Base-by-base conservation (phyloP, 225 moss, liverwort and hornwort genomes). In the Bryoerythrophyllum caledonicum region DNA sequence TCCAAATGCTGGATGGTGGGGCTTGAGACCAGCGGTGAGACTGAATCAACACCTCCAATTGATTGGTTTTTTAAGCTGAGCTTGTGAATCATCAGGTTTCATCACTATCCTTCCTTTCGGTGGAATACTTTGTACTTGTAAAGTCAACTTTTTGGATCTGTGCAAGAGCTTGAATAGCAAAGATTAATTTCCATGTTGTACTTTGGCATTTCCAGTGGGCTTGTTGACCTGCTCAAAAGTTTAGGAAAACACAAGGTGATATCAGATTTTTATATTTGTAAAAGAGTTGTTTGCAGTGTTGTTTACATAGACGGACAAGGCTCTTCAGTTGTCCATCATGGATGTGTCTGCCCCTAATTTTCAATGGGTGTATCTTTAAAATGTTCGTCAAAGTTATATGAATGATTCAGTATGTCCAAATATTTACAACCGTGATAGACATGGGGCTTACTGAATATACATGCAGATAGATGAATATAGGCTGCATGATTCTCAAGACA, bases 1-100 rank as follows among this genome's bases (percentile, higher is more conserved):
- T 80, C 34, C 83, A 86, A 63, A 86, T 86, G 86, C 79, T 85
- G 70, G 85, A 85, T 70, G 85, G 82, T 11, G 76, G 85, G 48
- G 82, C 79, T 82, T 82, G 85, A 84, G 67, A 24, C 15, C 10
- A 40, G 34, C 5, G 6, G 27, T 25, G 32, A 35, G 46, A 32
- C 21, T 30, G 43, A 62, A 32, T 46, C 32, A 48, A 15, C 34
- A 61, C 48, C 61, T 5, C 46, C 10, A 37, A 24, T 8, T 63
- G 38, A 30, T 41, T 30, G 23, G 41, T 8, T 8, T 10, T 30
- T 21, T 0, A 6, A 34, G 61, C 7, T 48, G 5, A 23, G 16
- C 40, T 70, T 38, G 40, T 40, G 38, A 55, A 55, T 38, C 24
- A 6, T 25, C 16, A 24, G 24, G 54, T 48, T n/a, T 34, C 44